Evolutionary conservation across 2,329 filamentous ascomycete species (phyloP).

Genomic region (Magnaporthiopsis poae): DNA sequence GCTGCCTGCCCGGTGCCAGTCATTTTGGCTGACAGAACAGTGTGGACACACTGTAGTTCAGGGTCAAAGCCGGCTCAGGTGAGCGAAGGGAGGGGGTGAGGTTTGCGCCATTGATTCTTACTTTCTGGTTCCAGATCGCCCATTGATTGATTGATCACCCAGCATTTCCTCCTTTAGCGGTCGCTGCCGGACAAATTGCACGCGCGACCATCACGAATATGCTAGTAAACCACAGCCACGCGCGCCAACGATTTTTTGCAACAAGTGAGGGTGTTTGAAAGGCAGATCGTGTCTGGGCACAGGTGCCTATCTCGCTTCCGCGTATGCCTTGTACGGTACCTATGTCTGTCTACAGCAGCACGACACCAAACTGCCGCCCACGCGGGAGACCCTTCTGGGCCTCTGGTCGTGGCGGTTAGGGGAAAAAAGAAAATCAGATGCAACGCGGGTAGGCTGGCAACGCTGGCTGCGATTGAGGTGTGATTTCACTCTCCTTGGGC

Average conservation of each 20-base stretch:
- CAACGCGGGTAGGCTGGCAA: neutral
- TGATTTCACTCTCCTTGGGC: slow-evolving; percentile 2
- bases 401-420: neutral
- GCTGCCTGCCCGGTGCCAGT: neutral
- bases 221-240: neutral
- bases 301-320: too few relatives aligned
- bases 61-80: neutral
- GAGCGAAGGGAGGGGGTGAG: neutral
- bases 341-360: neutral
- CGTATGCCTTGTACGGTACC: too few relatives aligned
- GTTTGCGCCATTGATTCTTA: neutral
- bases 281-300: too few relatives aligned
- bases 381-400: neutral
- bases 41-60: neutral
- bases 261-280: neutral
- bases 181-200: too few relatives aligned
- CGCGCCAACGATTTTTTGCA: neutral
- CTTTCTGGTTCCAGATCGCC: neutral
- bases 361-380: neutral
- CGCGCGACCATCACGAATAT: too few relatives aligned
- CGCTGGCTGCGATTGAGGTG: too few relatives aligned
- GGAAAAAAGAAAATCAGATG: neutral
- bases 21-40: neutral
- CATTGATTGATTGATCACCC: neutral
- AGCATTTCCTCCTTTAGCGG: neutral